These are phyloP conservation scores for Phytophthora sojae DNA, from an alignment of 352 stramenopile species.

Conservation along the genomic window DNA sequence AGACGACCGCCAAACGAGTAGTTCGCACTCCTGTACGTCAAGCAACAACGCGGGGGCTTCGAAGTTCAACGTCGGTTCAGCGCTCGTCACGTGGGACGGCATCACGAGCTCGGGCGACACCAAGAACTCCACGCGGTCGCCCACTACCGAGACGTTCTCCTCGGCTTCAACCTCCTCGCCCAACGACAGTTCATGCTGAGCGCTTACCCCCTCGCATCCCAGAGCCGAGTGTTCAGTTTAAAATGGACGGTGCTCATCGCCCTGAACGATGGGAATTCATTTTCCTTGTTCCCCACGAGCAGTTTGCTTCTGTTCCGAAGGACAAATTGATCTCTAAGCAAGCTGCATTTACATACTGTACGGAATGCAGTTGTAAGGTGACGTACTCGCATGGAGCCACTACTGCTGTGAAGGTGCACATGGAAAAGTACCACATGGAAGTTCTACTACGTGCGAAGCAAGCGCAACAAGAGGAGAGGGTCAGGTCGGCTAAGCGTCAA, in stretches of 20 bases:
- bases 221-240: constrained; percentile 4
- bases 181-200: constrained; percentile 3
- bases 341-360: constrained; percentile 4
- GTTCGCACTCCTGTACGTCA: too few relatives aligned
- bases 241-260: not conserved
- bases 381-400: constrained; percentile 5
- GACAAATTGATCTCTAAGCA: constrained; percentile 6
- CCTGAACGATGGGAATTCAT: constrained; percentile 8
- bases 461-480: constrained; percentile 3
- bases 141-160: not conserved
- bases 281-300: constrained; percentile 1
- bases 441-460: constrained; percentile 4
- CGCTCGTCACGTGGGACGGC: not conserved
- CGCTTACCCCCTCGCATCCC: not conserved
- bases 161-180: not conserved
- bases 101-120: not conserved
- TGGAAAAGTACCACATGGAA: constrained; percentile 19
- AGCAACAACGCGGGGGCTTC: too few relatives aligned
- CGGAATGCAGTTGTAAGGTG: constrained; percentile 12
- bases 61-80: not conserved
- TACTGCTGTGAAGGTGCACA: constrained; percentile 11
- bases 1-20: too few relatives aligned
- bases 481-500: constrained; percentile 1
- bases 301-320: not conserved
- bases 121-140: not conserved